Evolutionary conservation across 176 grass and related monocot genomes (phyloP).

Genomic region (Carex myosuroides): DNA sequence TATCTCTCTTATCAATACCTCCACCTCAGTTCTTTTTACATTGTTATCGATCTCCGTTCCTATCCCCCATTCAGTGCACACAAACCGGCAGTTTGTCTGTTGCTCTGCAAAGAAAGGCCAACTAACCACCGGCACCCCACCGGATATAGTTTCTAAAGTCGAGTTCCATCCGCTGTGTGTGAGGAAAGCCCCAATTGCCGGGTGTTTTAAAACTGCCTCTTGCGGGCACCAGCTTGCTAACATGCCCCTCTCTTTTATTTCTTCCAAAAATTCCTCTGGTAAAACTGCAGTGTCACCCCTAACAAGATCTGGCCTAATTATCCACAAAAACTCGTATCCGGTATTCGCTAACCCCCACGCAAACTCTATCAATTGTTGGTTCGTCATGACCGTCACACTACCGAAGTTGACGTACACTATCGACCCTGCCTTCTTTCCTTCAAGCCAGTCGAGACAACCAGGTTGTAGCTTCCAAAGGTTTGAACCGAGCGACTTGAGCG

Average conservation of each 20-base stretch:
- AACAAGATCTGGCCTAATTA: conserved; percentile 20
- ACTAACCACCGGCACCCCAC: not conserved
- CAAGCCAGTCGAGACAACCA: conserved; percentile 10
- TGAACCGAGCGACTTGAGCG: not conserved
- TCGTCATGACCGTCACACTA: conserved; percentile 20
- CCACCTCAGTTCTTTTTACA: conserved; percentile 14
- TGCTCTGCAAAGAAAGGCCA: conserved; percentile 21
- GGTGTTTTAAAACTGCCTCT: conserved; percentile 11
- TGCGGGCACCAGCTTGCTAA: conserved; percentile 22
- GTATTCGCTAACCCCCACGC: conserved; percentile 11
- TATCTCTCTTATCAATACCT: conserved; percentile 1
- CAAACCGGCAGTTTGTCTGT: conserved; percentile 15
- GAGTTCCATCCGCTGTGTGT: conserved; percentile 24
- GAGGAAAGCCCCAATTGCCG: conserved; percentile 4
- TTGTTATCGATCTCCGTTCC: conserved; percentile 21
- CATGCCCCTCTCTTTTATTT: conserved; percentile 4
- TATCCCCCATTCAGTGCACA: conserved; percentile 11
- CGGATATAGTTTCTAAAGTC: conserved; percentile 7
- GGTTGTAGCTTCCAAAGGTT: conserved; percentile 18
- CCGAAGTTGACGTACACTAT: conserved; percentile 15
- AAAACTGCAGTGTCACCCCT: not conserved
- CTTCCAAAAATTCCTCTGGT: conserved; percentile 15
- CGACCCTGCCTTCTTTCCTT: conserved; percentile 8
- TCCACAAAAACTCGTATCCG: conserved; percentile 16
- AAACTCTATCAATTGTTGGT: conserved; percentile 23